Evolutionary conservation across 305 asterid genomes (phyloP).

Genomic region (Solanum hybrid): DNA sequence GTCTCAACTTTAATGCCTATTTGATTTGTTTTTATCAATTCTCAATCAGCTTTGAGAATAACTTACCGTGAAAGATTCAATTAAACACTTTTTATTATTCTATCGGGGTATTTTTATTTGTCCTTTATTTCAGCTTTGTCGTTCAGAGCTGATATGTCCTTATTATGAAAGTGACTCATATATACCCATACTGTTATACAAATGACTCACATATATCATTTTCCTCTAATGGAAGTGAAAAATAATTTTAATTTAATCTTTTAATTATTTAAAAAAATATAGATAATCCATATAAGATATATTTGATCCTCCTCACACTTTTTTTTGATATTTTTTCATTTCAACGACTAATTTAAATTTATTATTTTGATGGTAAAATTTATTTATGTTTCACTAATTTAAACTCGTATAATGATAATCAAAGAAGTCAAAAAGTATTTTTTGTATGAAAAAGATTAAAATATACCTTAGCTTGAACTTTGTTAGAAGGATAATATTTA

Average conservation of each 20-base stretch:
- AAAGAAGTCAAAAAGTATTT: neutral
- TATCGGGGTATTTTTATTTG: neutral
- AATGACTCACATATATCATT: neutral
- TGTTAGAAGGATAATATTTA: neutral
- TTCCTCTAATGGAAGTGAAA: neutral
- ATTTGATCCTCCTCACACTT: neutral
- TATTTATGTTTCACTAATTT: too few relatives aligned
- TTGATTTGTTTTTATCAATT: neutral
- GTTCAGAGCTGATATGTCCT: too few relatives aligned
- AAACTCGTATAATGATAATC: neutral
- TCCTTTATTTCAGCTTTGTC: neutral
- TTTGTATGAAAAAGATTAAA: too few relatives aligned
- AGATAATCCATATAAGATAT: neutral
- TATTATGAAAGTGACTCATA: neutral
- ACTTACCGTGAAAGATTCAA: neutral
- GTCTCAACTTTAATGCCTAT: neutral
- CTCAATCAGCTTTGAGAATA: neutral
- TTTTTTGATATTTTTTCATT: too few relatives aligned
- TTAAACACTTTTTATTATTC: neutral
- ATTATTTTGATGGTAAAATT: neutral
- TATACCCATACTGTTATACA: too few relatives aligned
- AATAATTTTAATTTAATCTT: too few relatives aligned
- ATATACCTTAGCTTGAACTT: neutral
- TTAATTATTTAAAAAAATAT: too few relatives aligned
- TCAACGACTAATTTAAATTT: too few relatives aligned